Conservation (phyloP, 2,329 filamentous ascomycete species). For the Ophiocordyceps australis region DNA sequence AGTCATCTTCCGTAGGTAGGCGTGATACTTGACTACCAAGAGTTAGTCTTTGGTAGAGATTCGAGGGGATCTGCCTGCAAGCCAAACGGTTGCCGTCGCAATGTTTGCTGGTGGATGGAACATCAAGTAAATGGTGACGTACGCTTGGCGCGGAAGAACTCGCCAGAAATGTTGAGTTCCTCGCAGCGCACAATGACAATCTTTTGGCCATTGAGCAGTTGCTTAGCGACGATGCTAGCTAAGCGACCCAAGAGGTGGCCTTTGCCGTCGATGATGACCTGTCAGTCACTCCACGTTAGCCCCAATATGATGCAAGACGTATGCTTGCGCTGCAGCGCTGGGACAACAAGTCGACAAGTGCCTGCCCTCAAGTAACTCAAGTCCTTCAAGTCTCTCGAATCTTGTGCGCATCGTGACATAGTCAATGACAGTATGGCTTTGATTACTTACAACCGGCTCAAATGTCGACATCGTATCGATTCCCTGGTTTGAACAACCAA, state of each 20-base stretch:
- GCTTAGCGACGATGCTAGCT: slow-evolving; percentile 95
- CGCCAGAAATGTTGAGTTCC: slow-evolving; percentile 99
- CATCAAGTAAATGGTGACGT: slow-evolving; percentile 45
- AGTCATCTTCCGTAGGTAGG: slow-evolving; percentile 99
- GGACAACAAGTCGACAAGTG: too few relatives aligned
- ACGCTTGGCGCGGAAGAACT: slow-evolving; percentile 99
- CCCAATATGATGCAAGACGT: too few relatives aligned
- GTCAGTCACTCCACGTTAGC: too few relatives aligned
- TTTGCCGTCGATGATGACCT: slow-evolving; percentile 99
- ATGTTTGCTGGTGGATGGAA: too few relatives aligned
- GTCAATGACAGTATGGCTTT: too few relatives aligned
- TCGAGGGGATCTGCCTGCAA: too few relatives aligned
- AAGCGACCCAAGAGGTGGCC: slow-evolving; percentile 98
- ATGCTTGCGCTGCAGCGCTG: too few relatives aligned
- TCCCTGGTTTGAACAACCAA: slow-evolving; percentile 12
- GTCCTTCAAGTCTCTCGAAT: too few relatives aligned
- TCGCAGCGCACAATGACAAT: slow-evolving; percentile 98
- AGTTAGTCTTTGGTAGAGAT: too few relatives aligned
- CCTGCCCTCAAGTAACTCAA: too few relatives aligned
- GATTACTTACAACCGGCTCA: slow-evolving; percentile 49
- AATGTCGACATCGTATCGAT: slow-evolving; percentile 46
- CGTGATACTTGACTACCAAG: slow-evolving; percentile 99
- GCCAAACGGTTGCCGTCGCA: too few relatives aligned
- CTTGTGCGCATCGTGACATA: too few relatives aligned
- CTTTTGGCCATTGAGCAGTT: slow-evolving; percentile 98